phyloP scores from a whole-genome alignment of 2,329 filamentous ascomycete species.

The Aureobasidium sp. region DNA sequence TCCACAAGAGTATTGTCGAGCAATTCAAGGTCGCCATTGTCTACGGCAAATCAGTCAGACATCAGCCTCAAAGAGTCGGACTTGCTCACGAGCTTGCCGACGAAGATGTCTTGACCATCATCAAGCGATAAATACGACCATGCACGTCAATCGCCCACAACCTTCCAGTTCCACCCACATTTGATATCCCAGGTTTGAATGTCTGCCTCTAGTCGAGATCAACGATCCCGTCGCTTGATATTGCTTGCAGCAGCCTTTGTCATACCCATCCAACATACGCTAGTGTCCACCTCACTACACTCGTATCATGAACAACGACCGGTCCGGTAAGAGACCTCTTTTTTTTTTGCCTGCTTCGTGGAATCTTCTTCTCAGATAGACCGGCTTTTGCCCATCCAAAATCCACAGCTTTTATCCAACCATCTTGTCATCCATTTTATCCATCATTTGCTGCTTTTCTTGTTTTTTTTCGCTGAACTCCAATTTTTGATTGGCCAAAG shows the following conservation, averaged over 20 bases:
- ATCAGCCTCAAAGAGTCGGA: conserved; percentile 94
- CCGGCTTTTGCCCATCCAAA: conserved; percentile 1
- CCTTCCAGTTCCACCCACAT: neutral
- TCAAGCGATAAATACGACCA: conserved; percentile 26
- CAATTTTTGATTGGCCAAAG: conserved; percentile 6
- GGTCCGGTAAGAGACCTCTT: conserved; percentile 9
- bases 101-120: conserved; percentile 63
- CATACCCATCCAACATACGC: conserved; percentile 8
- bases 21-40: conserved; percentile 94
- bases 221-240: neutral
- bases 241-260: conserved; percentile 7
- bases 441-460: neutral
- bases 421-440: neutral
- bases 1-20: conserved; percentile 92
- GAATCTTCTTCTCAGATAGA: conserved; percentile 4
- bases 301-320: conserved; percentile 9
- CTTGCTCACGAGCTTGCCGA: conserved; percentile 85
- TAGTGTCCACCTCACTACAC: conserved; percentile 4
- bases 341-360: neutral
- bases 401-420: neutral
- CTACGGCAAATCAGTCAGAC: conserved; percentile 96
- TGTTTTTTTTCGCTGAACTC: neutral
- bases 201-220: conserved; percentile 12
- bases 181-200: conserved; percentile 1
- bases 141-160: neutral